Evolutionary conservation across 148 eudicot species (phyloP).

Genomic region (Cornus kousa): DNA sequence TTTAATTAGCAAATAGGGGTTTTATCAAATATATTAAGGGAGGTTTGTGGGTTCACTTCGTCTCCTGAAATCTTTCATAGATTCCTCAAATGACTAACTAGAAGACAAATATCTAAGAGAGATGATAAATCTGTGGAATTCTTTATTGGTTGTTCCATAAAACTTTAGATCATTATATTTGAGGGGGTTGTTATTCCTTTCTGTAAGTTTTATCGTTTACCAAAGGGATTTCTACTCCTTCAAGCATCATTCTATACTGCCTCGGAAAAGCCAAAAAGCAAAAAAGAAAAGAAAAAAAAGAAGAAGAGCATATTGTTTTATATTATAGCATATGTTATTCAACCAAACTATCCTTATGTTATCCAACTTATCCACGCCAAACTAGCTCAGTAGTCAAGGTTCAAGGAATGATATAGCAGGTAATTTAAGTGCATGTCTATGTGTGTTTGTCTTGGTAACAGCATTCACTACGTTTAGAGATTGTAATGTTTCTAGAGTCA

Average conservation of each 20-base stretch:
- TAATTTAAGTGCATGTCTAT: not conserved
- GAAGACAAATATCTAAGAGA: not conserved
- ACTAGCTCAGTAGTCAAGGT: not conserved
- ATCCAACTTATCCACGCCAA: not conserved
- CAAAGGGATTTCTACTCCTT: not conserved
- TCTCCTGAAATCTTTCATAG: not conserved
- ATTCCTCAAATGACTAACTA: not conserved
- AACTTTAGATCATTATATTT: not conserved
- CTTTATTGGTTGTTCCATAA: not conserved
- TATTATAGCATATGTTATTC: too few relatives aligned
- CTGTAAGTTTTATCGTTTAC: not conserved
- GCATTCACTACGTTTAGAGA: not conserved
- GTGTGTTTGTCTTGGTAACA: not conserved
- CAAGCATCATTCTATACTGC: not conserved
- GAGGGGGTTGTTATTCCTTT: too few relatives aligned
- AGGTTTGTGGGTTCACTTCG: not conserved
- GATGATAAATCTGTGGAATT: not conserved
- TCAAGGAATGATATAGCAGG: not conserved
- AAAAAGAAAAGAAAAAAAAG: not conserved
- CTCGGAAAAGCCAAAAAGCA: not conserved
- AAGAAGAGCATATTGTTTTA: not conserved
- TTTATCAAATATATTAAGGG: not conserved
- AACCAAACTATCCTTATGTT: too few relatives aligned
- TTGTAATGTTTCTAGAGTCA: not conserved
- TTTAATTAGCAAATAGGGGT: too few relatives aligned